phyloP scores from a whole-genome alignment of 108 stramenopile genomes.

The Epipyxis sp. region DNA sequence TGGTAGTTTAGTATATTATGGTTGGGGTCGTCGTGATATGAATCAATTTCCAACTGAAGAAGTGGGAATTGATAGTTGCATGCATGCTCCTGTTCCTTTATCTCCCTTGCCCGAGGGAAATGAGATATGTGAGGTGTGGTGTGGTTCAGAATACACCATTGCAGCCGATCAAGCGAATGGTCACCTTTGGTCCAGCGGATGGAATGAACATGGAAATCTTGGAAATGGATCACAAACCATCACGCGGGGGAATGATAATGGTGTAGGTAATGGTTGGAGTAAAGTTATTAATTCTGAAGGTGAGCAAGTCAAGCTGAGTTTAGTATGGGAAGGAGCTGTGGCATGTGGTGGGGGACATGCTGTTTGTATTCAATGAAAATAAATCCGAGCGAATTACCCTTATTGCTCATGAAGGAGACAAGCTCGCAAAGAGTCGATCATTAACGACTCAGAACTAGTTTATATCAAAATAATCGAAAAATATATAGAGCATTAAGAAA shows the following conservation, averaged over 20 bases:
- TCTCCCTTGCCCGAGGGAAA: neutral
- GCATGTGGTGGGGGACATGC: conserved; percentile 7
- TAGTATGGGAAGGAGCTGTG: neutral
- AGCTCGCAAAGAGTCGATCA: no score
- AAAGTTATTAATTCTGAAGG: neutral
- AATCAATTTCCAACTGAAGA: neutral
- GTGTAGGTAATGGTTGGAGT: neutral
- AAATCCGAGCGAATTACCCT: no score
- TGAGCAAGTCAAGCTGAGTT: neutral
- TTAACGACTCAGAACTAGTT: no score
- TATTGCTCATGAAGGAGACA: no score
- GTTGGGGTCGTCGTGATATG: conserved; percentile 31
- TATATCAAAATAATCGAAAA: no score
- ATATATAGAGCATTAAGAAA: no score
- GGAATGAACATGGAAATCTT: conserved; percentile 30
- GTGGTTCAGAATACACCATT: conserved; percentile 29
- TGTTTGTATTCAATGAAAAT: neutral
- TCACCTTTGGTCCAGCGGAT: conserved; percentile 8
- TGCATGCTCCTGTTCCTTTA: neutral
- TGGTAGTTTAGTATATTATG: conserved; percentile 7
- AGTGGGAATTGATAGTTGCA: neutral
- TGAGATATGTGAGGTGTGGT: conserved; percentile 11
- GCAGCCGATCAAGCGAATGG: neutral
- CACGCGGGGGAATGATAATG: neutral
- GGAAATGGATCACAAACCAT: no score